Evolutionary conservation across 2,329 filamentous ascomycete genomes (phyloP).

Genomic region (Apiospora pterosperma): DNA sequence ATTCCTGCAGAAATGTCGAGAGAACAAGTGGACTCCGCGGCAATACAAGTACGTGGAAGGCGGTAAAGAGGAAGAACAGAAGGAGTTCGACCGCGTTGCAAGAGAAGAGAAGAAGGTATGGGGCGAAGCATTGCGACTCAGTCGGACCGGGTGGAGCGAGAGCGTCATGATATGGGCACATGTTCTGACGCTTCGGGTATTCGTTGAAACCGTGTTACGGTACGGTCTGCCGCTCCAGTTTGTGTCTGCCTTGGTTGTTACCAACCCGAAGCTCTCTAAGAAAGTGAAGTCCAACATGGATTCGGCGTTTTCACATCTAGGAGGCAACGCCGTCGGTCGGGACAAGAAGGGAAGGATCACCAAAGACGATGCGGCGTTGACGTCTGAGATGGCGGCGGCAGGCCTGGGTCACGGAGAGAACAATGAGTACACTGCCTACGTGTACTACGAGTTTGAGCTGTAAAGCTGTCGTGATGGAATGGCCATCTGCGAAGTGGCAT

Average conservation of each 20-base stretch:
- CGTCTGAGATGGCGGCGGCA: slow-evolving; percentile 79
- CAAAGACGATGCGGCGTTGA: slow-evolving; percentile 79
- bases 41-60: slow-evolving; percentile 93
- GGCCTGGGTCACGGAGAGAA: slow-evolving; percentile 62
- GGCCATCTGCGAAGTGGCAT: not conserved
- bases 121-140: slow-evolving; percentile 84
- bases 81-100: slow-evolving; percentile 76
- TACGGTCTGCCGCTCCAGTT: slow-evolving; percentile 92
- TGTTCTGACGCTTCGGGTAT: slow-evolving; percentile 84
- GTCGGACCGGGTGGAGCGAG: slow-evolving; percentile 91
- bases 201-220: slow-evolving; percentile 95
- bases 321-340: slow-evolving; percentile 86
- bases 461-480: slow-evolving; percentile 15
- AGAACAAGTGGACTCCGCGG: slow-evolving; percentile 90
- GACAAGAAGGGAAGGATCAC: slow-evolving; percentile 92
- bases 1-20: slow-evolving; percentile 87
- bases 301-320: slow-evolving; percentile 82
- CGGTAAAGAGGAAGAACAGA: slow-evolving; percentile 82
- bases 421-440: slow-evolving; percentile 89
- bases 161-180: slow-evolving; percentile 96
- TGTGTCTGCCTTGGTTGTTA: slow-evolving; percentile 80
- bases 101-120: slow-evolving; percentile 84
- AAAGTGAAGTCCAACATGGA: slow-evolving; percentile 81
- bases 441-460: slow-evolving; percentile 94
- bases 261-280: slow-evolving; percentile 74